A percentile compares a stretch with the other conserved stretches of the same genome.
Evolutionary conservation across 2,329 filamentous ascomycete genomes (phyloP).

Genomic region (Plenodomus biglobosus): DNA sequence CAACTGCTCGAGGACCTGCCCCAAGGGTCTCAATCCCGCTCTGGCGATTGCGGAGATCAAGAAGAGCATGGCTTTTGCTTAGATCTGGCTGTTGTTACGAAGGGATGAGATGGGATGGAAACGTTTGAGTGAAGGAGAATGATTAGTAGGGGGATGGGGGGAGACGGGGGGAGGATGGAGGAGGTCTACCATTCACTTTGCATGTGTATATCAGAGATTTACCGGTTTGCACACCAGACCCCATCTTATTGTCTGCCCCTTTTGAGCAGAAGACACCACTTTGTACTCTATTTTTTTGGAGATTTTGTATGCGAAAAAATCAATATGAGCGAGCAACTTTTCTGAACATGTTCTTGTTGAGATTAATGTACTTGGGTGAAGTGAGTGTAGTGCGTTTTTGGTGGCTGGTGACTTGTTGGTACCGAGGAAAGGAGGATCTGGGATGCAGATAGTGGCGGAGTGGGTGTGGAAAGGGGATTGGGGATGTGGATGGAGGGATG

Average conservation of each 20-base stretch:
- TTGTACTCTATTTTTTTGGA: conserved; percentile 13
- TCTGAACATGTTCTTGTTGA: too few relatives aligned
- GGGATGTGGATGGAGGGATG: too few relatives aligned
- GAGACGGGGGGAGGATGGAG: neutral
- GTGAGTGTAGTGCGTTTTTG: too few relatives aligned
- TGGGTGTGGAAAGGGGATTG: too few relatives aligned
- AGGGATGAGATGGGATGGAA: neutral
- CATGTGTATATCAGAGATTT: conserved; percentile 7
- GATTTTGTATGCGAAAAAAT: conserved; percentile 9
- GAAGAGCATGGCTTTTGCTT: conserved; percentile 79
- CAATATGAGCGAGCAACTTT: too few relatives aligned
- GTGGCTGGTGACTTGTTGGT: too few relatives aligned
- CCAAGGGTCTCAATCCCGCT: conserved; percentile 96
- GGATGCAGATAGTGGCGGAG: too few relatives aligned
- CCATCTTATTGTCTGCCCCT: too few relatives aligned
- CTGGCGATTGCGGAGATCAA: conserved; percentile 97
- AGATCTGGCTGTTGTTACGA: conserved; percentile 1
- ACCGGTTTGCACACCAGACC: too few relatives aligned
- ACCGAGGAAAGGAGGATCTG: too few relatives aligned
- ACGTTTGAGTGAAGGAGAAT: neutral
- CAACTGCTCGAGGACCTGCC: conserved; percentile 96
- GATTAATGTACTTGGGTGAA: too few relatives aligned
- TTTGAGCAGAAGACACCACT: conserved; percentile 1
- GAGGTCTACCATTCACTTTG: neutral
- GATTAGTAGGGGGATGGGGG: too few relatives aligned